Evolutionary conservation across 2,329 filamentous ascomycete species (phyloP).

Genomic region (Emmonsiellopsis sp.): DNA sequence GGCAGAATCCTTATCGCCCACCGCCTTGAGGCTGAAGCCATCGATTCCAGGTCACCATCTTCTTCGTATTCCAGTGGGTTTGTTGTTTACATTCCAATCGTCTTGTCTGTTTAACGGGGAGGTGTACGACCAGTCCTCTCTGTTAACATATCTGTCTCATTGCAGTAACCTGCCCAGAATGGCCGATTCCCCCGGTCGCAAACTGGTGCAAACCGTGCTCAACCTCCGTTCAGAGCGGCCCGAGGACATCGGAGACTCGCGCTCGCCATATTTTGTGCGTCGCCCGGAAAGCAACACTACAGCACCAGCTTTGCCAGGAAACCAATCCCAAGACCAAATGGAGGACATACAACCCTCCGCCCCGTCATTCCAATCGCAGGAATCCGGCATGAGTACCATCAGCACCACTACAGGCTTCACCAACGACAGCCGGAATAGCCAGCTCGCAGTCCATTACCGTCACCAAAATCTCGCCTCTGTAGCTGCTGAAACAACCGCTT

Average conservation of each 20-base stretch:
- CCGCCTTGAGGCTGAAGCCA: not conserved
- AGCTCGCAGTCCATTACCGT: slow-evolving; percentile 1
- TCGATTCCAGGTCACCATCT: not conserved
- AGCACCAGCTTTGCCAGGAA: not conserved
- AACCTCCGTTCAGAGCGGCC: slow-evolving; percentile 10
- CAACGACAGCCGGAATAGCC: not conserved
- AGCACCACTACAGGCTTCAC: not conserved
- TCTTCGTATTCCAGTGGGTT: too few relatives aligned
- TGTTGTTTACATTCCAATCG: too few relatives aligned
- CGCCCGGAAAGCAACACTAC: not conserved
- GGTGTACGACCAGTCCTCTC: not conserved
- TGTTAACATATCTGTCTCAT: not conserved
- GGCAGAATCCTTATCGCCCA: slow-evolving; percentile 1
- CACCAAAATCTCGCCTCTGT: slow-evolving; percentile 28
- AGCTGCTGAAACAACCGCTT: slow-evolving; percentile 39
- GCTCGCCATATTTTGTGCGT: slow-evolving; percentile 2
- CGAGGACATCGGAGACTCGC: not conserved
- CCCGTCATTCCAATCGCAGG: not conserved
- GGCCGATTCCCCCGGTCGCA: slow-evolving; percentile 3
- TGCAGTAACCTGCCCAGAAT: not conserved
- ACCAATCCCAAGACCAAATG: slow-evolving; percentile 6
- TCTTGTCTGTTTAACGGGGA: not conserved
- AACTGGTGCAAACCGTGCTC: slow-evolving; percentile 13
- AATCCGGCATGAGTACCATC: not conserved
- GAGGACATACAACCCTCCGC: slow-evolving; percentile 8